phyloP scores from a whole-genome alignment of 805 yeast species.

The Nakazawaea ernobii region DNA sequence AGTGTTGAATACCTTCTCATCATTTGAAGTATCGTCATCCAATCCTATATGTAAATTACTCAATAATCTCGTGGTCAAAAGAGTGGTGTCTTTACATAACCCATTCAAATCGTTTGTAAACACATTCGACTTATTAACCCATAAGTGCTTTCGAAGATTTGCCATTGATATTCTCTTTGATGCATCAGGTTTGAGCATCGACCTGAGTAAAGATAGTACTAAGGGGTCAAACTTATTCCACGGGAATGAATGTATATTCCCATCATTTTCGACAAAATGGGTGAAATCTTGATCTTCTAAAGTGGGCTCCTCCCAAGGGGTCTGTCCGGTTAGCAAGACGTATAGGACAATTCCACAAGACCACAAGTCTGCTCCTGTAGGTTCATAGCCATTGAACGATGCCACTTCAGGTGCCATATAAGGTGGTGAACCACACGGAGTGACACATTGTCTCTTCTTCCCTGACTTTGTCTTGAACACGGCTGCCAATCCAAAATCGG shows the following conservation, averaged over 20 bases:
- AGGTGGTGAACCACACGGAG: conserved; percentile 70
- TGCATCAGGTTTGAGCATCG: conserved; percentile 46
- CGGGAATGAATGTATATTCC: conserved; percentile 40
- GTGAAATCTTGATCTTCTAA: conserved; percentile 42
- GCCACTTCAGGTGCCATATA: conserved; percentile 75
- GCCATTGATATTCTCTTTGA: conserved; percentile 34
- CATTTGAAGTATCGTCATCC: conserved; percentile 35
- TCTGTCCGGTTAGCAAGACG: conserved; percentile 58
- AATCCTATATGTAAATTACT: conserved; percentile 47
- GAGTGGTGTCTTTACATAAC: conserved; percentile 45
- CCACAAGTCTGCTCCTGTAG: conserved; percentile 61
- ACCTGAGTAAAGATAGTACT: conserved; percentile 45
- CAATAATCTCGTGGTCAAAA: conserved; percentile 45
- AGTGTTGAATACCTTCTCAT: conserved; percentile 16
- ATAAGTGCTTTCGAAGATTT: conserved; percentile 43
- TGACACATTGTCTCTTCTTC: conserved; percentile 36
- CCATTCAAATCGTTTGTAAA: conserved; percentile 39
- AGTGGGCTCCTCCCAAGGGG: conserved; percentile 69
- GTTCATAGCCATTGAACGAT: conserved; percentile 42
- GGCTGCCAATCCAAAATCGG: conserved; percentile 74
- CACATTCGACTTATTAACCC: conserved; percentile 43
- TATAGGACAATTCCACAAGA: conserved; percentile 61
- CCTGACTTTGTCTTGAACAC: conserved; percentile 48
- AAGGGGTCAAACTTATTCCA: conserved; percentile 50
- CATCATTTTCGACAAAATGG: conserved; percentile 35